phyloP scores from a whole-genome alignment of 2,329 filamentous ascomycete genomes.

The Calonectria montana region DNA sequence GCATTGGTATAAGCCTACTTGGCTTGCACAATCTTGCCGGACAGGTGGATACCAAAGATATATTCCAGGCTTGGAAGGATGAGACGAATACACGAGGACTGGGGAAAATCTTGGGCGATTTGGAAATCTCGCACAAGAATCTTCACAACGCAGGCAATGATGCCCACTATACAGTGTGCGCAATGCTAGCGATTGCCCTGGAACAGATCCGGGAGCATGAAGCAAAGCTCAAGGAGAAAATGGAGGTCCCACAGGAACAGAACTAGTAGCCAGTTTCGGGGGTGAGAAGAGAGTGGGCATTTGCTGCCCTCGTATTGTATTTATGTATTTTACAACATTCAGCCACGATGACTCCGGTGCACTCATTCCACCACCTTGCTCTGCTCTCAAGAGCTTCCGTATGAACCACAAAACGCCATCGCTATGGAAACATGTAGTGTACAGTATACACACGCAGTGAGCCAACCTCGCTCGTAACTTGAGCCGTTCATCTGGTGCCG shows the following conservation, averaged over 20 bases:
- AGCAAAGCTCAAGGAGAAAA: conserved; percentile 23
- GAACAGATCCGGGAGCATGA: conserved; percentile 38
- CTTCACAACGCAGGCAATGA: conserved; percentile 94
- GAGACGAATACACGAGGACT: conserved; percentile 68
- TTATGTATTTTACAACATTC: conserved; percentile 39
- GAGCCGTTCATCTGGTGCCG: conserved; percentile 22
- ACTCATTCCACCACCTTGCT: conserved; percentile 34
- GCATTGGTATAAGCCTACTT: conserved; percentile 71
- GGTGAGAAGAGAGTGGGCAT: conserved; percentile 42
- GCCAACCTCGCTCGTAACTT: conserved; percentile 22
- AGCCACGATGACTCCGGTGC: conserved; percentile 32
- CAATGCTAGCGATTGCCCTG: conserved; percentile 67
- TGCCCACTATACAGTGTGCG: conserved; percentile 81
- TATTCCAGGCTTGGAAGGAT: conserved; percentile 74
- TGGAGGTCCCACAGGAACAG: not conserved
- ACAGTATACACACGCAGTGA: conserved; percentile 46
- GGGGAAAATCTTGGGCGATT: conserved; percentile 67
- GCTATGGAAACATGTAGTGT: conserved; percentile 57
- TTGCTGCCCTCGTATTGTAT: conserved; percentile 26
- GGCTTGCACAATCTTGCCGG: conserved; percentile 67
- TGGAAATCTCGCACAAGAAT: conserved; percentile 72
- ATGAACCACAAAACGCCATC: conserved; percentile 55
- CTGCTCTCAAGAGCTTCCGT: conserved; percentile 32
- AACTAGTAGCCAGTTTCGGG: not conserved
- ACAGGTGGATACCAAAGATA: conserved; percentile 76